Conservation (phyloP, 441 rosid genomes). For the Adansonia grandidieri region DNA sequence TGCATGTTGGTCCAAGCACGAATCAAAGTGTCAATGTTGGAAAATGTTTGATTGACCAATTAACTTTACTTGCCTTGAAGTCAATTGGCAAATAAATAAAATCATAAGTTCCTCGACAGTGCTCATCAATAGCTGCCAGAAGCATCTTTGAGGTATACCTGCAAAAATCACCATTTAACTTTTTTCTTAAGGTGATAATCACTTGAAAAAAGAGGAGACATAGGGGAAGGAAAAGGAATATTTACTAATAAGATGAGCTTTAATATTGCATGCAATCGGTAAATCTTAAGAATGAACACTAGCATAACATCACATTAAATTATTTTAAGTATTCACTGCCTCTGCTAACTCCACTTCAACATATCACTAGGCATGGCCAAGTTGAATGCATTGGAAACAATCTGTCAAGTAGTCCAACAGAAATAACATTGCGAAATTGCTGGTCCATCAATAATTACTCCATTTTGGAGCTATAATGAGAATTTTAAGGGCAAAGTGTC, state of each 20-base stretch:
- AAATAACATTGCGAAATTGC: not conserved
- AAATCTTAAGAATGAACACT: not conserved
- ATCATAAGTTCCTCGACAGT: conserved; percentile 73
- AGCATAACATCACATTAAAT: not conserved
- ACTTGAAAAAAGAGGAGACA: conserved; percentile 13
- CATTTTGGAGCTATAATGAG: not conserved
- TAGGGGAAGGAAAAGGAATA: not conserved
- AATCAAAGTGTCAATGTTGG: not conserved
- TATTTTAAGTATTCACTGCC: not conserved
- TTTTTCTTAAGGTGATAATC: not conserved
- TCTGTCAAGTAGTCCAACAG: not conserved
- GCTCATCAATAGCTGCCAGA: conserved; percentile 76
- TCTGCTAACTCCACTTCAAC: not conserved
- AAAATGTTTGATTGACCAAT: conserved; percentile 14
- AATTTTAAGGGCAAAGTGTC: not conserved
- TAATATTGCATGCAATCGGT: conserved; percentile 12
- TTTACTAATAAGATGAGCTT: not conserved
- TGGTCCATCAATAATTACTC: not conserved
- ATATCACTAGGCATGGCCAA: not conserved
- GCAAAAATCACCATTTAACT: conserved; percentile 24
- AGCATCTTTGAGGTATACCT: conserved; percentile 89
- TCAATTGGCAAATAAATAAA: conserved; percentile 80
- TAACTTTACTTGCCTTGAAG: conserved; percentile 58
- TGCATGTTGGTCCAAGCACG: not conserved
- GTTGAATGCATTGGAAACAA: not conserved